Percentiles rank a stretch among this genome's conserved stretches.
Evolutionary conservation across 495 filamentous ascomycete genomes (phyloP).

Genomic region (Zalerion maritima): DNA sequence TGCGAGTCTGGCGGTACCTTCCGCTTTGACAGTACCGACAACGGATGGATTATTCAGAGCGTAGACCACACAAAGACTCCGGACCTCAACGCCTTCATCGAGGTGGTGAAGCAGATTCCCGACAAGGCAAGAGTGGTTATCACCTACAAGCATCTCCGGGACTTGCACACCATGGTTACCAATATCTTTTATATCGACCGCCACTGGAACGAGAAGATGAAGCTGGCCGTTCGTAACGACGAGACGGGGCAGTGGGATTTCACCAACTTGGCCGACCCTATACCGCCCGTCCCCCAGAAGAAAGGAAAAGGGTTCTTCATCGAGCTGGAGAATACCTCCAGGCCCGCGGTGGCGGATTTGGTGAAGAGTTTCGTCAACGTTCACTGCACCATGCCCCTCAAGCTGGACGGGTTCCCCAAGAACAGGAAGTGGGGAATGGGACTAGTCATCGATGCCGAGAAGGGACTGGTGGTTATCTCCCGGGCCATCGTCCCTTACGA

Average conservation of each 20-base stretch:
- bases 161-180: constrained; percentile 87
- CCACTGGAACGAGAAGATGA: constrained; percentile 92
- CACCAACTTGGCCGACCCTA: constrained; percentile 60
- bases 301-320: constrained; percentile 78
- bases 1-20: constrained; percentile 94
- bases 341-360: constrained; percentile 80
- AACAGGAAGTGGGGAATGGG: constrained; percentile 89
- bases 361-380: constrained; percentile 92
- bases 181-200: constrained; percentile 85
- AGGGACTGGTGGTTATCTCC: constrained; percentile 86
- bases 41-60: constrained; percentile 81
- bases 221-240: constrained; percentile 84
- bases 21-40: constrained; percentile 76
- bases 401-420: constrained; percentile 90
- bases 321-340: constrained; percentile 71
- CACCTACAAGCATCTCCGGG: constrained; percentile 87
- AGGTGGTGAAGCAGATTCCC: constrained; percentile 79
- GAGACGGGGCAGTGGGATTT: constrained; percentile 90
- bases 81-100: constrained; percentile 75
- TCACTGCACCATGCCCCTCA: constrained; percentile 80
- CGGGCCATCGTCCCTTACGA: constrained; percentile 91
- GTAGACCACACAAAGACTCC: constrained; percentile 82
- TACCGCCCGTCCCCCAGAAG: constrained; percentile 57
- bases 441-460: constrained; percentile 86
- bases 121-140: constrained; percentile 83